Base-by-base conservation (phyloP, 2,329 filamentous ascomycete genomes). In the Celoporthe dispersa region DNA sequence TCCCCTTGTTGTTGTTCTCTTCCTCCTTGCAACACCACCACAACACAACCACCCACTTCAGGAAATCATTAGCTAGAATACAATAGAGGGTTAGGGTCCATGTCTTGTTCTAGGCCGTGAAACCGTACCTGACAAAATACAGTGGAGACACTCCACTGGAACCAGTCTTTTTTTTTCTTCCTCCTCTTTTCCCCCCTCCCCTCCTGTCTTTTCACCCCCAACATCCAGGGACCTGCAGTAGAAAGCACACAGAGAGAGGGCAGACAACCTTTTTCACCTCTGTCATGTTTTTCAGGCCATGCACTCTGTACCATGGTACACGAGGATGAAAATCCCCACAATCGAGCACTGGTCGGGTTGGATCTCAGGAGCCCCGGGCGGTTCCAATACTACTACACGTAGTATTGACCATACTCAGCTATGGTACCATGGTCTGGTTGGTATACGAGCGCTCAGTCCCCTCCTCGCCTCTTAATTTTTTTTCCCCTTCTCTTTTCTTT, bases 361-460 rank as follows among this genome's bases (percentile, higher is more conserved):
- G 14, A 14, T 28, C n/a, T n/a, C 25, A 55, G 51, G 16, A 55
- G 51, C n/a, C 51, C 51, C 51, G n/a, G 51, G 9, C n/a, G n/a
- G n/a, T 25, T 28, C 9, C 51, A n/a, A 48, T n/a, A 48, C 44
- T 48, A 48, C 44, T 48, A 22, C n/a, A 48, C 44, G 19, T 48
- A 48, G 44, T n/a, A 48, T 8, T 48, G n/a, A 48, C 44, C 41
- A n/a, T n/a, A 48, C 22, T 48, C 2, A 9, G 11, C 22, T 2
- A n/a, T 48, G 6, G 44, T n/a, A 48, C 22, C 44, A 48, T n/a
- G 11, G 7, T n/a, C 44, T 48, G 44, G 44, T 48, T 25, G 51
- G n/a, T 57, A 57, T 57, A 57, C 53, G 53, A 57, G 28, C 53
- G 53, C 53, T 57, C 53, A 31, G 53, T 57, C 28, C 37, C 25